phyloP scores from a whole-genome alignment of 148 eudicot species.

The Drosera capensis region DNA sequence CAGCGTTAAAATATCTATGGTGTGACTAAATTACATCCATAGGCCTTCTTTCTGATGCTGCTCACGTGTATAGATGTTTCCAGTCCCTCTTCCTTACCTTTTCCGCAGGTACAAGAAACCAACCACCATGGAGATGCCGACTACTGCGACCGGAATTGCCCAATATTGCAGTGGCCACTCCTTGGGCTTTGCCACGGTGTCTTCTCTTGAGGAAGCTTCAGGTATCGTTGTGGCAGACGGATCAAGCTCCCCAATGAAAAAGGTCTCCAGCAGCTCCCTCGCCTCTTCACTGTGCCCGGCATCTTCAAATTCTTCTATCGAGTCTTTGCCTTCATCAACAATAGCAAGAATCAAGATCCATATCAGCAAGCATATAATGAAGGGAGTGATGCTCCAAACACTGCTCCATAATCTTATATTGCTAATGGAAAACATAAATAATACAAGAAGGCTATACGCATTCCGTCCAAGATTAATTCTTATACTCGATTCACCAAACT shows the following conservation, averaged over 20 bases:
- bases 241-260: slow-evolving; percentile 77
- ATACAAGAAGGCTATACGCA: too few relatives aligned
- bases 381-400: too few relatives aligned
- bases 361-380: too few relatives aligned
- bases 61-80: neutral
- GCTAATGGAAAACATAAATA: too few relatives aligned
- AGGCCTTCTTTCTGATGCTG: too few relatives aligned
- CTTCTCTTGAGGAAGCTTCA: slow-evolving; percentile 18
- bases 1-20: too few relatives aligned
- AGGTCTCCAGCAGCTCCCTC: slow-evolving; percentile 54
- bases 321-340: slow-evolving; percentile 56
- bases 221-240: slow-evolving; percentile 35
- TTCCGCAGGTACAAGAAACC: slow-evolving; percentile 48
- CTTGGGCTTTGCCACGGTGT: slow-evolving; percentile 19
- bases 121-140: slow-evolving; percentile 41
- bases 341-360: neutral
- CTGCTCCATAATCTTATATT: too few relatives aligned
- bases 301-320: slow-evolving; percentile 92
- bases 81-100: slow-evolving; percentile 16
- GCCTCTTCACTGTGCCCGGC: slow-evolving; percentile 82
- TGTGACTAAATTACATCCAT: too few relatives aligned
- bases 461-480: too few relatives aligned
- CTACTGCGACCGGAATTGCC: slow-evolving; percentile 39
- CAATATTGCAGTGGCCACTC: slow-evolving; percentile 48
- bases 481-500: too few relatives aligned